Percentiles rank a stretch among this genome's conserved stretches.
Conservation (phyloP, 1,284 basidiomycete species). For the Pholiota adiposa region DNA sequence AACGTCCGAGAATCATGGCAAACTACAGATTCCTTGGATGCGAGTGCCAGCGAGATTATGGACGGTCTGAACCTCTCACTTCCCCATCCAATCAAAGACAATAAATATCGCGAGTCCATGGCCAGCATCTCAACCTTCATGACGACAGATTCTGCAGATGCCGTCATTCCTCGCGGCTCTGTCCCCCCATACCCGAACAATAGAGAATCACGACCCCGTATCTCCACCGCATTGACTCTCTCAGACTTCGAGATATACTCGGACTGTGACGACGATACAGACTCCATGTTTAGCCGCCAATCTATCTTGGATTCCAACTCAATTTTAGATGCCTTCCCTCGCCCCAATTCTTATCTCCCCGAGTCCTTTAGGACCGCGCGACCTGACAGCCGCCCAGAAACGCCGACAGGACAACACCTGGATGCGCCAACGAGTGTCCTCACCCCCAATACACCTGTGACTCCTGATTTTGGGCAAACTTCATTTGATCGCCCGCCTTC, state of each 20-base stretch:
- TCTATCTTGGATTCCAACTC: constrained; percentile 41
- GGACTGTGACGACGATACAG: constrained; percentile 40
- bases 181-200: constrained; percentile 18
- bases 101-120: constrained; percentile 47
- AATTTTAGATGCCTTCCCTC: constrained; percentile 43
- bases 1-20: constrained; percentile 48
- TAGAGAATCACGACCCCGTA: constrained; percentile 22
- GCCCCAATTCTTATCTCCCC: constrained; percentile 35
- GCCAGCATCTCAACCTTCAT: constrained; percentile 63
- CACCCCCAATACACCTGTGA: constrained; percentile 8
- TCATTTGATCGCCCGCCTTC: constrained; percentile 27
- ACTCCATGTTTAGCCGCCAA: constrained; percentile 27
- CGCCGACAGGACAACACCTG: constrained; percentile 21
- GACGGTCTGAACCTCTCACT: constrained; percentile 48
- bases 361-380: constrained; percentile 6
- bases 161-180: constrained; percentile 44
- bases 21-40: constrained; percentile 41
- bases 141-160: constrained; percentile 60
- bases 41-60: constrained; percentile 28
- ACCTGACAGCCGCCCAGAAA: constrained; percentile 32
- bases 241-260: constrained; percentile 47
- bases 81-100: constrained; percentile 37
- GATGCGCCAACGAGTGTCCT: constrained; percentile 5
- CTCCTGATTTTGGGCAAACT: constrained; percentile 2
- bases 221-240: constrained; percentile 40